Conservation (phyloP, 2,329 filamentous ascomycete species). For the Camillea tinctor region DNA sequence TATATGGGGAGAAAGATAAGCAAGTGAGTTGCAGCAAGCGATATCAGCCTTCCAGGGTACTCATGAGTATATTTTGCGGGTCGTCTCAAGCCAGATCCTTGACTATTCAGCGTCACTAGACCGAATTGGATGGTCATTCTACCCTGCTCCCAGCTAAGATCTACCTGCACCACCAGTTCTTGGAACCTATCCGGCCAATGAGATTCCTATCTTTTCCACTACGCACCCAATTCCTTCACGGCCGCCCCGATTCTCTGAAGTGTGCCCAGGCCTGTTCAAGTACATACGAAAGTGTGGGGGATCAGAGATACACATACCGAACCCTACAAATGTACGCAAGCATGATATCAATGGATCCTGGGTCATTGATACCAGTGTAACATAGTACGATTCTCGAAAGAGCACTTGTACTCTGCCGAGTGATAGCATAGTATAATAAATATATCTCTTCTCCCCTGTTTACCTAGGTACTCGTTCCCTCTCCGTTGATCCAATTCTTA, state of each 20-base stretch:
- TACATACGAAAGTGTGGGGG: neutral
- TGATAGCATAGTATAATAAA: neutral
- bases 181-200: neutral
- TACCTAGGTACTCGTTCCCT: neutral
- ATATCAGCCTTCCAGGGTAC: neutral
- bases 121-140: constrained; percentile 7
- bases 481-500: too few relatives aligned
- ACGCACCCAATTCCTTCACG: neutral
- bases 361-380: neutral
- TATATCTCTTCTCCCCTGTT: neutral
- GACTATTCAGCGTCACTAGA: constrained; percentile 9
- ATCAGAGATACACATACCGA: neutral
- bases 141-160: constrained; percentile 12
- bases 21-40: constrained; percentile 8
- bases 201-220: neutral
- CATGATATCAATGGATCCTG: neutral
- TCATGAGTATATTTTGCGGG: constrained; percentile 10
- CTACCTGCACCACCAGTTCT: neutral
- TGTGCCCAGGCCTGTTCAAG: too few relatives aligned
- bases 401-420: neutral
- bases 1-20: constrained; percentile 23
- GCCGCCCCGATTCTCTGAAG: neutral
- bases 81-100: neutral
- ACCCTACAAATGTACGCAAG: neutral
- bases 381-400: neutral